Base-by-base conservation (phyloP, 768 basidiomycete genomes). In the Tricholoma matsutake region DNA sequence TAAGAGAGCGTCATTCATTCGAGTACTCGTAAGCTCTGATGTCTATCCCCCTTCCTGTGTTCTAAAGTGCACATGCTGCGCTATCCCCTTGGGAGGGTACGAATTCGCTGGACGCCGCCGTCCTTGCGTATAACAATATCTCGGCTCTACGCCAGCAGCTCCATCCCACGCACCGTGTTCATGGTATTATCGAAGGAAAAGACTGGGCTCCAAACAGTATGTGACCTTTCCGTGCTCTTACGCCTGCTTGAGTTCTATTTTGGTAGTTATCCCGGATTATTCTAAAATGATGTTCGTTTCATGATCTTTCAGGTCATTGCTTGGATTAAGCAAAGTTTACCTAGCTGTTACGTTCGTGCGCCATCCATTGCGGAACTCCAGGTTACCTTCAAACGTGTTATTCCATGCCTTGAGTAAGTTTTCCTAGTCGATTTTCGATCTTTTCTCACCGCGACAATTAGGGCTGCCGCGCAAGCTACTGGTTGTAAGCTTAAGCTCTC, bases 51-150 rank as follows among this genome's bases (percentile, higher is more conserved):
- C 60, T 29, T 2, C 37, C 56, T 8, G 61, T 29, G n/a, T 39
- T 32, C n/a, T 10, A 1, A 58, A 92, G 89, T 10, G 89, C 91
- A 3, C 91, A 92, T 68, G 91, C 90, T 3, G 86, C 86, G 1
- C 76, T 89, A 28, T 88, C 87, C 20, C 92, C 92, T 22, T 94
- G 92, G 92, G 89, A 93, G 71, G 92, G 91, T 1, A 80, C 78
- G 61, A 94, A 94, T 63, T 87, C 92, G 1, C 73, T 94, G 11
- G 93, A 96, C 68, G 94, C 94, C 0, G 92, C 91, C n/a, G 88
- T 94, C 4, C 79, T 92, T 3, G 88, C 89, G 3, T 94, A 95
- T 69, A 88, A 83, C 54, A 89, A 86, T 57, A 86, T 95, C 28
- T 86, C 90, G 0, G 85, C 86, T 6, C 79, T 95, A 25, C 84